These are phyloP conservation scores for Cyberlindnera misumaiensis DNA, from an alignment of 805 yeast species.

Conservation along the genomic window DNA sequence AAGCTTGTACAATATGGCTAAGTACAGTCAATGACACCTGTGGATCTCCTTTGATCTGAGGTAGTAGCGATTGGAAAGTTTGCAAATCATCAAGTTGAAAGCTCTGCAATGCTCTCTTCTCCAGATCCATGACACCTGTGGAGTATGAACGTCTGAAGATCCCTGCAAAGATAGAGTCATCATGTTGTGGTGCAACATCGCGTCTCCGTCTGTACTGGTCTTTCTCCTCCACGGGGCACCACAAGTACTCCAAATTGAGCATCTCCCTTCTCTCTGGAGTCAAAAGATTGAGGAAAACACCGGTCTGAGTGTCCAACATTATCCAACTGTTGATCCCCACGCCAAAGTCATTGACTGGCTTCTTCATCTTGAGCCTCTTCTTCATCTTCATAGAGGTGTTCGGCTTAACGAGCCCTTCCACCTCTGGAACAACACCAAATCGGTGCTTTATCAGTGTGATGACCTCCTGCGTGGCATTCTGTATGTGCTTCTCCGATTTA, in stretches of 20 bases:
- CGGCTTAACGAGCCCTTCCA: conserved; percentile 68
- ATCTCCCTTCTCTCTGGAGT: conserved; percentile 62
- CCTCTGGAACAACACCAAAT: conserved; percentile 36
- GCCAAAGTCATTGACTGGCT: conserved; percentile 52
- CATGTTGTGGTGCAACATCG: conserved; percentile 8
- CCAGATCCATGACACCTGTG: conserved; percentile 10
- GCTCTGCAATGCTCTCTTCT: conserved; percentile 8
- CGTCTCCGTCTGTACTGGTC: conserved; percentile 8
- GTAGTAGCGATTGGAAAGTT: conserved; percentile 1
- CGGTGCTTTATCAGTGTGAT: conserved; percentile 51
- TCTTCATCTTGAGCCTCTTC: conserved; percentile 43
- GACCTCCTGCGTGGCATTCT: conserved; percentile 59
- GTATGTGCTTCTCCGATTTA: conserved; percentile 67
- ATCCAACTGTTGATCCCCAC: conserved; percentile 69
- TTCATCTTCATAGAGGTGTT: conserved; percentile 45
- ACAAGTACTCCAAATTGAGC: conserved; percentile 65
- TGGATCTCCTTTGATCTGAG: conserved; percentile 4
- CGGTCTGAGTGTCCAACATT: conserved; percentile 59
- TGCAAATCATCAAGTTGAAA: conserved; percentile 10
- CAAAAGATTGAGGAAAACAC: conserved; percentile 63
- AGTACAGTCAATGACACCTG: conserved; percentile 6
- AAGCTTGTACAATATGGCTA: conserved; percentile 2
- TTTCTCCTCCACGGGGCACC: conserved; percentile 36
- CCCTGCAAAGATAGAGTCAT: conserved; percentile 40
- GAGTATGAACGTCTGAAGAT: conserved; percentile 36